These are phyloP conservation scores for Metarhizium anisopliae DNA, from an alignment of 2,329 filamentous ascomycete species.

Conservation along the genomic window DNA sequence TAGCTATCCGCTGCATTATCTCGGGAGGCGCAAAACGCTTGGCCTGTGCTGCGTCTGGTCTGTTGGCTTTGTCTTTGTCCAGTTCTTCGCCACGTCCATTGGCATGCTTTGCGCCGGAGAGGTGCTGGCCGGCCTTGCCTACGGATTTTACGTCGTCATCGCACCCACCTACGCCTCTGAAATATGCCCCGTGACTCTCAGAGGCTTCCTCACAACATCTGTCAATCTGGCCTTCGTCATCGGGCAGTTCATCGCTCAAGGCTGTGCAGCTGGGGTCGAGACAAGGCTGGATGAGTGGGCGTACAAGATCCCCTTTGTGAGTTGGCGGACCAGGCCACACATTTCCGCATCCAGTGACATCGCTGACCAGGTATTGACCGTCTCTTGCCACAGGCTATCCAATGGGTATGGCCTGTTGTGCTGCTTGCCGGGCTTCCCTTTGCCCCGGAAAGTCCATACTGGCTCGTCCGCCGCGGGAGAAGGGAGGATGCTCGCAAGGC, in stretches of 20 bases:
- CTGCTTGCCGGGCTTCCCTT: constrained; percentile 36
- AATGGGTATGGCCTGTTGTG: constrained; percentile 40
- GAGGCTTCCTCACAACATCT: constrained; percentile 48
- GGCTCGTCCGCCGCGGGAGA: constrained; percentile 35
- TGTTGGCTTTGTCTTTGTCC: constrained; percentile 48
- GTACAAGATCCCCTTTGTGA: constrained; percentile 23
- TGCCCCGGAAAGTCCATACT: constrained; percentile 42
- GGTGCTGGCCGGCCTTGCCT: constrained; percentile 50
- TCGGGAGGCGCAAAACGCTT: constrained; percentile 36
- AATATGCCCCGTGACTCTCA: constrained; percentile 48
- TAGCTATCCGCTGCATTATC: constrained; percentile 24
- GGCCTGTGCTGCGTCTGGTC: constrained; percentile 35
- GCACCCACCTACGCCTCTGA: constrained; percentile 52
- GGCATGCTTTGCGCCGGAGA: constrained; percentile 50
- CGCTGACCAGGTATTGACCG: background rate
- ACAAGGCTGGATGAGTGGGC: constrained; percentile 35
- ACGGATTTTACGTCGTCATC: constrained; percentile 52
- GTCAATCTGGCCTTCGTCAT: constrained; percentile 56
- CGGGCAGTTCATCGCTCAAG: constrained; percentile 47
- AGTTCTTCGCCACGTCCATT: constrained; percentile 51
- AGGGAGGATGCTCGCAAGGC: constrained; percentile 30
- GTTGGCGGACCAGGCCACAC: background rate
- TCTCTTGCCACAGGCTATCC: constrained; percentile 24
- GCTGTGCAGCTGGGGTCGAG: constrained; percentile 33
- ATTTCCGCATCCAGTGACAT: background rate